Percentiles rank a stretch among this genome's conserved stretches.
phyloP scores from a whole-genome alignment of 2,329 filamentous ascomycete species.

The Neonectria ditissima region DNA sequence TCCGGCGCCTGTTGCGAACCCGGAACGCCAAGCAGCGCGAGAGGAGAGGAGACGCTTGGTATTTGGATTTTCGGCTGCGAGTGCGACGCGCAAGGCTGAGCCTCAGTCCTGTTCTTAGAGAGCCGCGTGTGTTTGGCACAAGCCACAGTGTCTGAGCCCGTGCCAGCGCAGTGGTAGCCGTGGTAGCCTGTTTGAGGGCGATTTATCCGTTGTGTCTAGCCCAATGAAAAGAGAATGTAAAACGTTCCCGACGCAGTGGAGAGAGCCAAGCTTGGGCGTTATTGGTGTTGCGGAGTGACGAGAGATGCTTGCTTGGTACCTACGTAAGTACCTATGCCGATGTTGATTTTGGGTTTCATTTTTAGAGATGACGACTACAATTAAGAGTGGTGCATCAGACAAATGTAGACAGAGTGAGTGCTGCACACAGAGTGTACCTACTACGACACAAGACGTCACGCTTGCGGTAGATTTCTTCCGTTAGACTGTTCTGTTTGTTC shows the following conservation, averaged over 20 bases:
- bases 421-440: not conserved
- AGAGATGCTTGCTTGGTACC: not conserved
- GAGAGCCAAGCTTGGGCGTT: not conserved
- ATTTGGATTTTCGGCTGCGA: not conserved
- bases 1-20: not conserved
- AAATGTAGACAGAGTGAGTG: not conserved
- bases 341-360: not conserved
- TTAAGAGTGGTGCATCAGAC: not conserved
- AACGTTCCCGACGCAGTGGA: not conserved
- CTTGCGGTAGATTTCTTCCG: not conserved
- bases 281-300: not conserved
- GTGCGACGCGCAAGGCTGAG: not conserved
- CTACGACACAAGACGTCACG: not conserved
- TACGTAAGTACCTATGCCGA: not conserved
- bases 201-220: not conserved
- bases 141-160: slow-evolving; percentile 2
- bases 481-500: not conserved
- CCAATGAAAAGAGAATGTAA: not conserved
- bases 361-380: not conserved
- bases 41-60: not conserved
- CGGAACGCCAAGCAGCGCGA: not conserved
- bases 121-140: not conserved
- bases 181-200: not conserved
- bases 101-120: not conserved
- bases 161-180: not conserved